These are phyloP conservation scores for Aspergillus indologenus DNA, from an alignment of 495 filamentous ascomycete species.

Conservation along the genomic window DNA sequence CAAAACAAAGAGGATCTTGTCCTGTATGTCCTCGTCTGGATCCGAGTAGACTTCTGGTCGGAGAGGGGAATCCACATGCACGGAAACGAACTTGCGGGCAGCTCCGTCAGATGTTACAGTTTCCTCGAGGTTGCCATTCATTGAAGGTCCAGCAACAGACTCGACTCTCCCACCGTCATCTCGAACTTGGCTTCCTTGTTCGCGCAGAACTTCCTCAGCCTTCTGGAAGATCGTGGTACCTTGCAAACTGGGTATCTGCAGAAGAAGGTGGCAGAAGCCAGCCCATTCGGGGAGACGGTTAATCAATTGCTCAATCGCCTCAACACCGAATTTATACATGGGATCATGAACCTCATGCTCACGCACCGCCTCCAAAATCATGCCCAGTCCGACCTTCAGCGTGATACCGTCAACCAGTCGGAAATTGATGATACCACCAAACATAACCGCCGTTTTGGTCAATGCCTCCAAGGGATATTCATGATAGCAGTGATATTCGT, in stretches of 20 bases:
- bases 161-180: slow-evolving; percentile 36
- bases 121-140: slow-evolving; percentile 69
- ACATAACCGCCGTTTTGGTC: slow-evolving; percentile 92
- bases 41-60: slow-evolving; percentile 64
- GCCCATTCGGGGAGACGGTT: slow-evolving; percentile 86
- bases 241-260: slow-evolving; percentile 75
- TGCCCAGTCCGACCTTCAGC: slow-evolving; percentile 84
- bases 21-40: slow-evolving; percentile 77
- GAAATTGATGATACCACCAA: slow-evolving; percentile 93
- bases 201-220: slow-evolving; percentile 74
- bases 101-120: slow-evolving; percentile 48
- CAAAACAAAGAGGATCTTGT: slow-evolving; percentile 90
- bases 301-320: slow-evolving; percentile 85
- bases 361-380: slow-evolving; percentile 92
- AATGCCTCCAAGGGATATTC: slow-evolving; percentile 92
- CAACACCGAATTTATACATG: slow-evolving; percentile 99
- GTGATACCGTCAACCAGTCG: slow-evolving; percentile 85
- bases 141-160: slow-evolving; percentile 35
- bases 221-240: slow-evolving; percentile 79
- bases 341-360: slow-evolving; percentile 74
- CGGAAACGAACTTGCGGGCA: slow-evolving; percentile 62
- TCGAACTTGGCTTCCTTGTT: slow-evolving; percentile 46
- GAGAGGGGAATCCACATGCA: slow-evolving; percentile 68
- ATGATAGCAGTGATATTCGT: slow-evolving; percentile 92
- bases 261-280: slow-evolving; percentile 76